Evolutionary conservation across 805 yeast species (phyloP).

Genomic region (Starmerella geochares): DNA sequence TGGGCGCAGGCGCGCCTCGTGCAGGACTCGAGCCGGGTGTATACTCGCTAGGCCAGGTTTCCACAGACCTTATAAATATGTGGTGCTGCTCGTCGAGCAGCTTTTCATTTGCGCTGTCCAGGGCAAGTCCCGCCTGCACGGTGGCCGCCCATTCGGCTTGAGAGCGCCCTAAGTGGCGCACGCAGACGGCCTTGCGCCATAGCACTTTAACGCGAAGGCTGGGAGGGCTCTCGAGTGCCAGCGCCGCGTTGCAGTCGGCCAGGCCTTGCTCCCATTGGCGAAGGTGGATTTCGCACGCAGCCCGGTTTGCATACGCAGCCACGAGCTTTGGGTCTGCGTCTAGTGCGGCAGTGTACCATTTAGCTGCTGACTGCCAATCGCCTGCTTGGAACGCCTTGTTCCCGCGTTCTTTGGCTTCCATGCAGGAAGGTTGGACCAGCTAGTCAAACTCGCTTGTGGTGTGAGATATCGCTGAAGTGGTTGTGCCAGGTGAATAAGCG

Average conservation of each 20-base stretch:
- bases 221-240: constrained; percentile 1
- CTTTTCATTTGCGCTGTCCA: constrained; percentile 22
- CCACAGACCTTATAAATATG: constrained; percentile 12
- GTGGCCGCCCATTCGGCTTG: constrained; percentile 8
- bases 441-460: too few relatives aligned
- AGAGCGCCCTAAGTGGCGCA: constrained; percentile 16
- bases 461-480: too few relatives aligned
- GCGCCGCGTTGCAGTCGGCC: constrained; percentile 20
- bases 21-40: neutral
- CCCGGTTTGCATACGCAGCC: constrained; percentile 25
- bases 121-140: constrained; percentile 18
- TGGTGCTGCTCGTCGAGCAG: constrained; percentile 12
- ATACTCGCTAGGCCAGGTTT: constrained; percentile 13
- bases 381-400: constrained; percentile 14
- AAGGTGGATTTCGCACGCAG: constrained; percentile 24
- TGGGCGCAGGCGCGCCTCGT: neutral
- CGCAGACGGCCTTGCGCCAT: constrained; percentile 22
- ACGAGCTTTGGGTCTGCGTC: constrained; percentile 14
- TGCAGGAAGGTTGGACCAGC: neutral
- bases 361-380: constrained; percentile 16
- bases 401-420: constrained; percentile 19
- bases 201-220: constrained; percentile 16
- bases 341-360: constrained; percentile 21
- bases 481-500: neutral
- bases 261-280: constrained; percentile 15